Conservation (phyloP, 139 green algal species). For the Tetraselmis striata region DNA sequence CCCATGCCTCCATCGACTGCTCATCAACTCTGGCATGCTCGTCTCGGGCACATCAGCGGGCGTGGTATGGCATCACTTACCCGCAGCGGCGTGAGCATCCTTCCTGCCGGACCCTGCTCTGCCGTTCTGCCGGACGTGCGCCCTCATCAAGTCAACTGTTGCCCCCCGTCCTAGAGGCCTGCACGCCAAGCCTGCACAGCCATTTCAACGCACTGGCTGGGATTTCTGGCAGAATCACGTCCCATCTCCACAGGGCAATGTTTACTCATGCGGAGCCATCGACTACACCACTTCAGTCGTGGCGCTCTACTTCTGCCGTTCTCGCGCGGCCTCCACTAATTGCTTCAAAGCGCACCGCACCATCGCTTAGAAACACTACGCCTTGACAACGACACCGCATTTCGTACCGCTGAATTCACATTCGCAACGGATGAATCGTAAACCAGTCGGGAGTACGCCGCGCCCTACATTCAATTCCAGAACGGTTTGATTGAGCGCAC, state of each 20-base stretch:
- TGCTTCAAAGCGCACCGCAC: background rate
- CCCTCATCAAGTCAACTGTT: background rate
- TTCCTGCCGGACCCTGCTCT: background rate
- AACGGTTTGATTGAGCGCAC: background rate
- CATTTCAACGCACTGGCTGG: background rate
- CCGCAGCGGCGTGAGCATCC: background rate
- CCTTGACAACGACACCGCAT: background rate
- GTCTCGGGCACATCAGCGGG: background rate
- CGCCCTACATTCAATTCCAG: background rate
- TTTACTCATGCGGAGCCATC: background rate
- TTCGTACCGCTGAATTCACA: background rate
- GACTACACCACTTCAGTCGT: background rate
- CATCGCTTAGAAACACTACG: background rate
- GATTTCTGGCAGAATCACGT: background rate
- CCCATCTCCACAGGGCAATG: background rate
- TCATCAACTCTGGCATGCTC: background rate
- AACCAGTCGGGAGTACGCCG: background rate
- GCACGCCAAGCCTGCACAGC: background rate
- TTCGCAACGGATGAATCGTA: background rate
- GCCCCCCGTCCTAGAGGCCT: background rate
- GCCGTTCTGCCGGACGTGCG: background rate
- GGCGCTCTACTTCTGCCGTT: background rate
- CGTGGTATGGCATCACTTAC: background rate
- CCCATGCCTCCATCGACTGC: background rate
- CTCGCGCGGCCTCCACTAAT: background rate